Evolutionary conservation across 2,329 filamentous ascomycete species (phyloP), one percentile per base, ranked within the genome.

Genomic region (Aspergillus candidus): DNA sequence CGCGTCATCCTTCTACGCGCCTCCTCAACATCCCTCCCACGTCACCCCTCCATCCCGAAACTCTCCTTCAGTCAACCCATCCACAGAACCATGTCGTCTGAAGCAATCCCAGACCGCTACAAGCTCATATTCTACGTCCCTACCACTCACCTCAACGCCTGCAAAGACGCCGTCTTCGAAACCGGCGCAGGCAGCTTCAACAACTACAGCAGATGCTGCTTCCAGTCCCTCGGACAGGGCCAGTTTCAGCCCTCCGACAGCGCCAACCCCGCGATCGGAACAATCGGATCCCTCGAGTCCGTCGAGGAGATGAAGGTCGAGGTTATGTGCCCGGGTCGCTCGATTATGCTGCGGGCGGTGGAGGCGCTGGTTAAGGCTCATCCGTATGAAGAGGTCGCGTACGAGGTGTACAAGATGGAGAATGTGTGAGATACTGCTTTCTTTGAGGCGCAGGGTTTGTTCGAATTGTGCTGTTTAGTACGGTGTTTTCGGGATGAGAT

Each of bases 81-180:
- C 22, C 8, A 44, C 11, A 38, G 40, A 46, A 51, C 32, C 30
- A 66, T 65, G 62, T 52, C 57, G 12, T 47, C 52, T 17, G 30
- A 51, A 13, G 18, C 35, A 11, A 22, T 44, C 14, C 46, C 53
- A 34, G 59, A 60, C 44, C 61, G 62, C 44, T 66, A 70, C 57
- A 70, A 71, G 44, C 65, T 72, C n/a, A 48, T 69, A 46, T 72
- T 72, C 59, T 70, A 65, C 48, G 66, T 68, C 8, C 70, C 70
- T 1, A 55, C 61, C 22, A 47, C 61, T n/a, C 57, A 68, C 47
- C 53, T 65, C 29, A 63, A 70, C 35, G 33, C 51, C 8, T 70
- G 66, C 53, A 71, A 72, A 48, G 59, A 67, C 32, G 69, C 69
- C 15, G 52, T 72, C 41, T 71, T 70, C 47, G 57, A 61, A 10